These are phyloP conservation scores for Tetrapisispora pingtungensis DNA, from an alignment of 805 yeast genomes.

Conservation along the genomic window DNA sequence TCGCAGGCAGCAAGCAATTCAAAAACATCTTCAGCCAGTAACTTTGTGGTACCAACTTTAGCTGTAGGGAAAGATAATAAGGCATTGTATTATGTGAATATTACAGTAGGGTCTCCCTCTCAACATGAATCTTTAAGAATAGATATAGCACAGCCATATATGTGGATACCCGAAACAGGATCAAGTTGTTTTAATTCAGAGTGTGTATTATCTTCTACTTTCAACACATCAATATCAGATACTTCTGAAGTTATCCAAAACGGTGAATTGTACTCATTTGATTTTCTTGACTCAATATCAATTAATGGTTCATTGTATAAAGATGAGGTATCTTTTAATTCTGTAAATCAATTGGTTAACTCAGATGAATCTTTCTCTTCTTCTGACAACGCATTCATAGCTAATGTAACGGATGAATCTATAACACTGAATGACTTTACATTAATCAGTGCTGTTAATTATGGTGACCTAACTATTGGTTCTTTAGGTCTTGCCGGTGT, in stretches of 20 bases:
- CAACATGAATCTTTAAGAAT: conserved; percentile 26
- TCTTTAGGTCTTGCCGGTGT: conserved; percentile 38
- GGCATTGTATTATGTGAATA: conserved; percentile 26
- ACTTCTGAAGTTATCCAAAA: conserved; percentile 8
- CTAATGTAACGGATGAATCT: not conserved
- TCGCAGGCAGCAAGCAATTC: not conserved
- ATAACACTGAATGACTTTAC: conserved; percentile 20
- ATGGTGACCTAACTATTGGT: conserved; percentile 31
- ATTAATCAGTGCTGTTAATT: conserved; percentile 32
- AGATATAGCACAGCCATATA: conserved; percentile 32
- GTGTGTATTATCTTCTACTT: conserved; percentile 10
- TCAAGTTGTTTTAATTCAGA: conserved; percentile 8
- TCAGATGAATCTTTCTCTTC: not conserved
- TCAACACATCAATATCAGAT: conserved; percentile 12
- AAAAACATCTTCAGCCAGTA: not conserved
- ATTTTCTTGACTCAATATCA: conserved; percentile 18
- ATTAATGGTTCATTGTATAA: conserved; percentile 18
- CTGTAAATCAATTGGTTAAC: not conserved
- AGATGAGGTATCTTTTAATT: conserved; percentile 17
- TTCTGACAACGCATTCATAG: not conserved
- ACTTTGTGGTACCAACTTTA: conserved; percentile 14
- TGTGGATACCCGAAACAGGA: conserved; percentile 26
- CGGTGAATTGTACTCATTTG: conserved; percentile 8
- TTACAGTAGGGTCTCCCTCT: conserved; percentile 26
- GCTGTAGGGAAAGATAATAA: conserved; percentile 16